Base-by-base conservation (phyloP, 192 early-diverging fungal species). In the Coemansia sp. region DNA sequence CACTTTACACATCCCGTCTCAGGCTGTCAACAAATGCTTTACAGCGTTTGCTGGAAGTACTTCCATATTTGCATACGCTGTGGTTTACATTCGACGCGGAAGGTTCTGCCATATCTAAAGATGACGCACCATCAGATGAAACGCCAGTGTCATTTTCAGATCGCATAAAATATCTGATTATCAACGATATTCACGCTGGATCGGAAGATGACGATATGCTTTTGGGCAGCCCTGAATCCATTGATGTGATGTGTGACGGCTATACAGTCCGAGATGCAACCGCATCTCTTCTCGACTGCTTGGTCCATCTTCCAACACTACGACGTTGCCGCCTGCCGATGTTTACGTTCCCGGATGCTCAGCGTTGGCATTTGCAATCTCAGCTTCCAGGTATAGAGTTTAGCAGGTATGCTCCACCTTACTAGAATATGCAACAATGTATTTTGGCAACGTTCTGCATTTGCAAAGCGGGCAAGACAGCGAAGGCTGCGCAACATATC, bases 321-420 rank as follows among this genome's bases (percentile, higher is more conserved):
- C 69, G 45, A 45, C 65, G 34, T 32, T 81, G 78, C 36, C 72
- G 78, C 15, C 63, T 81, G 23, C 78, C 78, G 35, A 81, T 81
- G 78, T 81, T 81, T 36, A 75, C 78, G 9, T 81, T 72, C 56
- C 78, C 78, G 1, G 78, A 81, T 25, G 23, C 55, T 0, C 58
- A 75, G 34, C 52, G 78, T 11, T 58, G 42, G 34, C 71, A 69
- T 65, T 56, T 81, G 61, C 69, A 71, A 19, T 25, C 25, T 5
- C 43, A 49, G 38, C 66, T 66, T 38, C 59, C 69, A 15, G 48
- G 43, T 19, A 62, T 81, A 20, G 73, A 74, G 22, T 81, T 81
- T 55, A 67, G 62, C 46, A 74, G 71, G 33, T 81, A 81, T 49
- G 72, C 72, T 7, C 72, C 72, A 13, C 77, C 77, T 38, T 80